phyloP scores from a whole-genome alignment of 192 early-diverging fungal species.

The Podila minutissima region DNA sequence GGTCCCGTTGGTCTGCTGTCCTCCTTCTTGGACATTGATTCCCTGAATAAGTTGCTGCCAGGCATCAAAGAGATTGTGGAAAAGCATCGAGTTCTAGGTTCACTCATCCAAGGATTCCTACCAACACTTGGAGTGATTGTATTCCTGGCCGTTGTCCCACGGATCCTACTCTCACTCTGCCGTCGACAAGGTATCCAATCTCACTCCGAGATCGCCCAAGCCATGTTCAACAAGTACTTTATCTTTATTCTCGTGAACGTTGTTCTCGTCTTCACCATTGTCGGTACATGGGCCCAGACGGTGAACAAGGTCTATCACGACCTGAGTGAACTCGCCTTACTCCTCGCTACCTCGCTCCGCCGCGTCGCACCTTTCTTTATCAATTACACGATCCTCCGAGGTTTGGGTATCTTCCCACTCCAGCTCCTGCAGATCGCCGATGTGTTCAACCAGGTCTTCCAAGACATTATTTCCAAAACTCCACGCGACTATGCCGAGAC shows the following conservation, averaged over 20 bases:
- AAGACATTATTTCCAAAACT: slow-evolving; percentile 73
- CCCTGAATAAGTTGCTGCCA: slow-evolving; percentile 68
- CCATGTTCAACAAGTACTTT: slow-evolving; percentile 68
- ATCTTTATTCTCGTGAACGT: slow-evolving; percentile 81
- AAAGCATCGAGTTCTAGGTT: slow-evolving; percentile 62
- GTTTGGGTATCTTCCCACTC: slow-evolving; percentile 74
- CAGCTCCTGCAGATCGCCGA: slow-evolving; percentile 76
- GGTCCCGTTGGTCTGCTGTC: slow-evolving; percentile 74
- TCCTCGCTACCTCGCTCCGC: slow-evolving; percentile 73
- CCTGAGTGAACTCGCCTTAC: slow-evolving; percentile 66
- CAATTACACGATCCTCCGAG: slow-evolving; percentile 79
- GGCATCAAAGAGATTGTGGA: slow-evolving; percentile 61
- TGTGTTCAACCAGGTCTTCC: slow-evolving; percentile 63
- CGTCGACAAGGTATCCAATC: slow-evolving; percentile 35
- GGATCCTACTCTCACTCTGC: slow-evolving; percentile 62
- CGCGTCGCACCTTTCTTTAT: slow-evolving; percentile 83
- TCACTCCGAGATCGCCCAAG: slow-evolving; percentile 40
- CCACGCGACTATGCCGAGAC: slow-evolving; percentile 84
- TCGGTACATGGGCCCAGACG: slow-evolving; percentile 73
- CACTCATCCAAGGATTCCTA: slow-evolving; percentile 72
- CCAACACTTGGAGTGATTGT: slow-evolving; percentile 78
- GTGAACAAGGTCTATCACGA: slow-evolving; percentile 73
- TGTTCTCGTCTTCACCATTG: slow-evolving; percentile 77
- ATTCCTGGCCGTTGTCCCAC: slow-evolving; percentile 76
- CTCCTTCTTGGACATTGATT: slow-evolving; percentile 69